Evolutionary conservation across 2,329 filamentous ascomycete species (phyloP), one percentile per base, ranked within the genome.

Genomic region (Phyllachora maydis): DNA sequence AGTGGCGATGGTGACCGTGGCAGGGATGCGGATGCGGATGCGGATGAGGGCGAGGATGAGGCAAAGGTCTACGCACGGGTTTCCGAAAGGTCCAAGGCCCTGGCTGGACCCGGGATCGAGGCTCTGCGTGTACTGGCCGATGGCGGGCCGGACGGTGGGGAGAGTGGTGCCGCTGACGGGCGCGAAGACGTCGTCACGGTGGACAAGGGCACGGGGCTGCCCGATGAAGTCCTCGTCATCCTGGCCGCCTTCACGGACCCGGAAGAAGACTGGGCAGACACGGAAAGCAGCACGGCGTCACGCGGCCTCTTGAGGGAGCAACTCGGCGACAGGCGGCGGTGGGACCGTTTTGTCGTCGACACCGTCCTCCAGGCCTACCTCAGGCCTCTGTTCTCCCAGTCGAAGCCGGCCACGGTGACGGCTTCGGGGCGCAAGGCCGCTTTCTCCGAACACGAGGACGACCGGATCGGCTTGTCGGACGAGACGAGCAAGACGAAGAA

Each of bases 351-450:
- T 32, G 48, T 69, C 32, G 48, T 58, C 11, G 50, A 56, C n/a
- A 47, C 56, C 18, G 50, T 81, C 26, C 58, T 83, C 4, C 52
- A 59, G 30, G 47, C 50, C 35, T 69, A 69, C 36, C 55, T 83
- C 23, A 69, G 68, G 18, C 70, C 70, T 14, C 48, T 77, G 5
- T 82, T 83, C 49, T 54, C 57, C 14, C 57, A 55, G 28, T 52
- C 61, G 10, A 59, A 54, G 11, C 56, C 65, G 4, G 41, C 43
- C 2, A 49, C 50, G 3, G 46, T 75, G 21, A 72, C 69, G 3
- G 44, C 56, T 2, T 51, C 59, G 4, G 67, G 68, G 12, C 56
- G 64, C 16, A 66, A 60, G 37, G 53, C 49, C 14, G 48, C 53
- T 18, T 62, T 55, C 23, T 38, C 45, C 15, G 43, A 54, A 16